Conservation (phyloP, 179 eudicot species). For the Beta macrorhiza region DNA sequence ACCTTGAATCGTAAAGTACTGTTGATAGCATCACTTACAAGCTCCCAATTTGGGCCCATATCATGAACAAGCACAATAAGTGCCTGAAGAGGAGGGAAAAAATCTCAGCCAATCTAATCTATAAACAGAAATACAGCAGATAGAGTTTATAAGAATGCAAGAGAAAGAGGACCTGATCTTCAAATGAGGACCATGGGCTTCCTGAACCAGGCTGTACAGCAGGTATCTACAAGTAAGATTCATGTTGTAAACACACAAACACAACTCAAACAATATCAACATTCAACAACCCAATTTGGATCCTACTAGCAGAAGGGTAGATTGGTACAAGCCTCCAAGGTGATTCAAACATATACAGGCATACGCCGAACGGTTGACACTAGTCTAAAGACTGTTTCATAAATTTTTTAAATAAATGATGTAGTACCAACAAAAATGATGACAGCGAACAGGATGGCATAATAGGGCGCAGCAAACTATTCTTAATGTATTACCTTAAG, state of each 20-base stretch:
- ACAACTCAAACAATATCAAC: neutral
- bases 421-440: neutral
- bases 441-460: neutral
- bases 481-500: conserved; percentile 54
- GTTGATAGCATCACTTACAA: conserved; percentile 90
- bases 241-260: conserved; percentile 1
- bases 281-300: neutral
- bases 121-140: neutral
- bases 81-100: conserved; percentile 49
- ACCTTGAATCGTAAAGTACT: conserved; percentile 90
- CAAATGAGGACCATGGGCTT: conserved; percentile 79
- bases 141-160: neutral
- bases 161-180: conserved; percentile 70
- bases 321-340: neutral
- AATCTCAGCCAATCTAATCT: conserved; percentile 25
- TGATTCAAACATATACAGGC: neutral
- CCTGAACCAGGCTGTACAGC: conserved; percentile 70
- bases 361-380: neutral
- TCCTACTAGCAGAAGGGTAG: neutral
- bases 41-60: conserved; percentile 98
- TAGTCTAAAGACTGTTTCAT: neutral
- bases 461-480: neutral
- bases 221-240: conserved; percentile 49
- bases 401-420: neutral
- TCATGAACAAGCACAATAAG: conserved; percentile 98